Conservation (phyloP, 495 filamentous ascomycete genomes). For the Cercophora scortea region DNA sequence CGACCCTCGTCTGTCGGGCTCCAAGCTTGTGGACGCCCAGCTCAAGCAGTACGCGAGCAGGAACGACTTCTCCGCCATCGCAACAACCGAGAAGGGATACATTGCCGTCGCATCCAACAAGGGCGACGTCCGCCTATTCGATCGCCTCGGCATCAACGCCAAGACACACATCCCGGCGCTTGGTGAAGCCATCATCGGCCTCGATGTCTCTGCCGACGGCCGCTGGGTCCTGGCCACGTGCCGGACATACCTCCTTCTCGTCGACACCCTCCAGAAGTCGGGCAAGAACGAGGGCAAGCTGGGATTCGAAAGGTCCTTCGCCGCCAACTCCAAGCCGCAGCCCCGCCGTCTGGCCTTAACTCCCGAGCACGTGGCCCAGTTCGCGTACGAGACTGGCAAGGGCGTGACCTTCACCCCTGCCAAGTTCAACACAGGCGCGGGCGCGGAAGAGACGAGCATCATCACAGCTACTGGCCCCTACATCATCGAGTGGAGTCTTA, state of each 20-base stretch:
- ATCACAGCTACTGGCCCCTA: constrained; percentile 97
- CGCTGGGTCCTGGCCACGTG: constrained; percentile 94
- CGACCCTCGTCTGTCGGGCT: constrained; percentile 82
- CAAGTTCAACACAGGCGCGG: constrained; percentile 87
- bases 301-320: constrained; percentile 90
- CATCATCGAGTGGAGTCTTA: constrained; percentile 92
- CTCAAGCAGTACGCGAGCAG: constrained; percentile 94
- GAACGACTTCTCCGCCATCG: constrained; percentile 90
- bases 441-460: constrained; percentile 76
- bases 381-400: constrained; percentile 86
- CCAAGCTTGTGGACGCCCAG: constrained; percentile 86
- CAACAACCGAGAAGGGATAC: constrained; percentile 92
- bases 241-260: constrained; percentile 86
- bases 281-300: constrained; percentile 98
- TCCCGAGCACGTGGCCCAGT: constrained; percentile 88
- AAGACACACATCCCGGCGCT: constrained; percentile 96
- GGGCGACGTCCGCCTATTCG: constrained; percentile 94
- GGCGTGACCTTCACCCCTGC: constrained; percentile 83
- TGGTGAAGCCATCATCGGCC: constrained; percentile 87
- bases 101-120: constrained; percentile 96
- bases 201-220: constrained; percentile 91
- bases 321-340: constrained; percentile 86
- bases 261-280: constrained; percentile 81
- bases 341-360: constrained; percentile 82
- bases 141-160: constrained; percentile 91